Percentiles rank a stretch among this genome's conserved stretches.
phyloP scores from a whole-genome alignment of 139 green algal species.

The Axilococcus clingmanii region DNA sequence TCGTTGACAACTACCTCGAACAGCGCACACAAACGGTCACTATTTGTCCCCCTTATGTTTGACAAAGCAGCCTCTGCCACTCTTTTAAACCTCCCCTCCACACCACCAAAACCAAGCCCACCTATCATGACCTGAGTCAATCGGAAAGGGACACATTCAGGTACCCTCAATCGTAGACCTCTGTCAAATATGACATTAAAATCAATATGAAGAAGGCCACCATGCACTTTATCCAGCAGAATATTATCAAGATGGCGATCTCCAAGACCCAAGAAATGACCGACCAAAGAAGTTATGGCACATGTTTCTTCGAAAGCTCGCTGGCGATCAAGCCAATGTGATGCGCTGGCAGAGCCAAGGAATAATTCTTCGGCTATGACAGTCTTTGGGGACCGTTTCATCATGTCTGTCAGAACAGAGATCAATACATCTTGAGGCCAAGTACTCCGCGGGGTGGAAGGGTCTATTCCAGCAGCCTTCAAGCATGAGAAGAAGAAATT shows the following conservation, averaged over 20 bases:
- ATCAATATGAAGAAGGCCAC: conserved; percentile 57
- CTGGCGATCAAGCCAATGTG: conserved; percentile 38
- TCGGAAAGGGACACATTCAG: conserved; percentile 88
- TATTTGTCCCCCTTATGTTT: conserved; percentile 18
- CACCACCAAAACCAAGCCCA: conserved; percentile 34
- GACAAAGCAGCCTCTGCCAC: conserved; percentile 24
- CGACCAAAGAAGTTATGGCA: conserved; percentile 63
- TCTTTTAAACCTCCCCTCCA: conserved; percentile 41
- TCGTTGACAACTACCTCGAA: conserved; percentile 57
- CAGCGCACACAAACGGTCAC: conserved; percentile 23
- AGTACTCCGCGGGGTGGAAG: conserved; percentile 7
- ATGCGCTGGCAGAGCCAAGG: conserved; percentile 16
- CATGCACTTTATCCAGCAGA: conserved; percentile 56
- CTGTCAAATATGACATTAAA: conserved; percentile 60
- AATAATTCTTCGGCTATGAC: conserved; percentile 43
- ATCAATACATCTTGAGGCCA: conserved; percentile 34
- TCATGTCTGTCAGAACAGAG: conserved; percentile 26
- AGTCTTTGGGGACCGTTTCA: conserved; percentile 24
- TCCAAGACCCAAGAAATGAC: conserved; percentile 78
- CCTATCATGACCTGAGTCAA: conserved; percentile 53
- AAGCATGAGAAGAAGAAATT: conserved; percentile 46
- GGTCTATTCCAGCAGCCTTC: conserved; percentile 25
- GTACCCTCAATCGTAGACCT: conserved; percentile 58
- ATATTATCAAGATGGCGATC: conserved; percentile 91
- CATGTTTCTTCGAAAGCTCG: conserved; percentile 37